Evolutionary conservation across 306 rosid genomes (phyloP).

Genomic region (Begonia fuchsioides): DNA sequence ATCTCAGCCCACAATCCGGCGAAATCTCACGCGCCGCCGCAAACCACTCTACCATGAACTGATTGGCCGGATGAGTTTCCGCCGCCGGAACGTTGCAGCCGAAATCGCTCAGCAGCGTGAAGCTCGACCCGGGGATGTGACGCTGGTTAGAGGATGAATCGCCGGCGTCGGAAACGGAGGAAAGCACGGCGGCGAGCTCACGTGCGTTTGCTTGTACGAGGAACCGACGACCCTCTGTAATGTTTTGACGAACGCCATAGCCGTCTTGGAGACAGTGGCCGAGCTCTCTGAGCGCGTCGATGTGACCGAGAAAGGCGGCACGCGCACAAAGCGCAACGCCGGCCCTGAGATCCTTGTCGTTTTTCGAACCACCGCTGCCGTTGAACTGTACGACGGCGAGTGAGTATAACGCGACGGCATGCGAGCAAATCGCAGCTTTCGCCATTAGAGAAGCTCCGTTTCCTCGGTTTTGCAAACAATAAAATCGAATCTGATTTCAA

Average conservation of each 20-base stretch:
- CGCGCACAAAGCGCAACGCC: constrained; percentile 88
- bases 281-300: constrained; percentile 76
- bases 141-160: constrained; percentile 20
- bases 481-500: constrained; percentile 65
- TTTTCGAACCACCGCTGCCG: constrained; percentile 84
- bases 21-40: constrained; percentile 12
- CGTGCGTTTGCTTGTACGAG: constrained; percentile 87
- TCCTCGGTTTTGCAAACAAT: constrained; percentile 62
- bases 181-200: constrained; percentile 63
- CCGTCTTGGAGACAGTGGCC: constrained; percentile 97
- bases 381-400: constrained; percentile 84
- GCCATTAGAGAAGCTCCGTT: constrained; percentile 82
- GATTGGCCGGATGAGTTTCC: constrained; percentile 57
- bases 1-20: constrained; percentile 36
- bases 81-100: constrained; percentile 85
- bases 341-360: constrained; percentile 71
- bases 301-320: constrained; percentile 80
- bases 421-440: constrained; percentile 72
- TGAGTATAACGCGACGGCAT: constrained; percentile 81
- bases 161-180: constrained; percentile 9
- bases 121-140: constrained; percentile 27
- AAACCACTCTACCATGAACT: constrained; percentile 67
- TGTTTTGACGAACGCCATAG: constrained; percentile 78
- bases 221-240: constrained; percentile 64
- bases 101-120: constrained; percentile 69